Evolutionary conservation across 257 asterid species (phyloP).

Genomic region (Nicotiana noctiflora): DNA sequence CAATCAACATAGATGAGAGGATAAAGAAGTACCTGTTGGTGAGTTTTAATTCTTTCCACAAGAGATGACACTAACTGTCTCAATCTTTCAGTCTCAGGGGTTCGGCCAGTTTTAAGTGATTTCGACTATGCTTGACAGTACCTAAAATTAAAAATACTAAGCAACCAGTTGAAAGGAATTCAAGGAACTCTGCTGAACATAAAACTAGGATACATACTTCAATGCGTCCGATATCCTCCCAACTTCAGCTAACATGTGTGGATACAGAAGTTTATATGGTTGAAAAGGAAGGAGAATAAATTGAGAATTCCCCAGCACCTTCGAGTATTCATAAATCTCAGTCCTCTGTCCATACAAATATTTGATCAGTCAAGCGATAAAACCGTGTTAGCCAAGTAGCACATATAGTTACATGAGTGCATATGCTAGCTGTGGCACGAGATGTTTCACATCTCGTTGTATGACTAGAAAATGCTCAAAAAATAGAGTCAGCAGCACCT

Average conservation of each 20-base stretch:
- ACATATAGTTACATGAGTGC: neutral
- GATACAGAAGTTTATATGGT: conserved; percentile 88
- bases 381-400: neutral
- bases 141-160: conserved; percentile 36
- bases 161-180: conserved; percentile 9
- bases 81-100: conserved; percentile 70
- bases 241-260: conserved; percentile 93
- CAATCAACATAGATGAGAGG: no score
- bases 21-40: no score
- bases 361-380: conserved; percentile 3
- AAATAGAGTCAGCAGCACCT: conserved; percentile 42
- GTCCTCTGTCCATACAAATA: conserved; percentile 64
- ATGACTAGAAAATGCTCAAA: neutral
- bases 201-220: conserved; percentile 39
- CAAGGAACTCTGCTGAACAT: neutral
- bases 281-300: conserved; percentile 85
- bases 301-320: conserved; percentile 91
- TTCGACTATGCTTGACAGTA: conserved; percentile 83
- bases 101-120: conserved; percentile 78
- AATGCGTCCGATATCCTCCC: conserved; percentile 87
- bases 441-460: neutral
- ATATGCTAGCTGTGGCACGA: neutral
- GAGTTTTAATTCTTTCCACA: no score
- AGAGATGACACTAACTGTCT: conserved; percentile 8
- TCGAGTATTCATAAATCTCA: conserved; percentile 87